phyloP scores from a whole-genome alignment of 805 yeast species.

The Candida rishiriensis region DNA sequence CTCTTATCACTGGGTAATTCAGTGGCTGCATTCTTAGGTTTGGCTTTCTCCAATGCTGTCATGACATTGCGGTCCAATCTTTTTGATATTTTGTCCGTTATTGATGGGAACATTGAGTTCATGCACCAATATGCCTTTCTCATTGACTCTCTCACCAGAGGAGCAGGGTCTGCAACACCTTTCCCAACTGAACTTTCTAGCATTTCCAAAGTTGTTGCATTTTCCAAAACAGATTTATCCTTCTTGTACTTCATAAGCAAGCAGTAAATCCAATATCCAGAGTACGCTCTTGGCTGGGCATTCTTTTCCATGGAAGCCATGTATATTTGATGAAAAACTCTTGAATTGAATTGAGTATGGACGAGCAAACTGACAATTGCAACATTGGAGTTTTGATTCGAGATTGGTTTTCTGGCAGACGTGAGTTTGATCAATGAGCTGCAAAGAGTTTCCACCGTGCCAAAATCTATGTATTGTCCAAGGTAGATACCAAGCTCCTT shows the following conservation, averaged over 20 bases:
- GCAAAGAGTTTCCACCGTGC: conserved; percentile 44
- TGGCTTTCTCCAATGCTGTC: conserved; percentile 59
- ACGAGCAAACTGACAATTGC: conserved; percentile 52
- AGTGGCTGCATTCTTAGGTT: conserved; percentile 33
- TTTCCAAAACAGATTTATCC: conserved; percentile 26
- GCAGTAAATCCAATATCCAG: conserved; percentile 68
- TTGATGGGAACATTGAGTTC: conserved; percentile 47
- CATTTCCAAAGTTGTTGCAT: conserved; percentile 34
- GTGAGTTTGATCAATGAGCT: conserved; percentile 49
- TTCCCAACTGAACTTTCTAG: conserved; percentile 49
- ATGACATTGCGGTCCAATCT: conserved; percentile 42
- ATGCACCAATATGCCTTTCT: conserved; percentile 73
- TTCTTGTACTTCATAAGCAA: conserved; percentile 48
- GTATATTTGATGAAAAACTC: conserved; percentile 46
- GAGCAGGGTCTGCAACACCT: conserved; percentile 75
- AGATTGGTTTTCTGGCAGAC: conserved; percentile 58
- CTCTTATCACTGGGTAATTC: conserved; percentile 5
- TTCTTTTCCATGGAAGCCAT: conserved; percentile 63
- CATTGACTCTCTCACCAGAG: conserved; percentile 71
- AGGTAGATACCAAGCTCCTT: conserved; percentile 56
- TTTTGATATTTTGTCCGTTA: conserved; percentile 37
- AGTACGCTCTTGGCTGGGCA: conserved; percentile 62
- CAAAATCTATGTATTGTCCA: conserved; percentile 37
- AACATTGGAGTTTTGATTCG: conserved; percentile 53
- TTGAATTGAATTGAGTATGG: conserved; percentile 48